Evolutionary conservation across 352 stramenopile species (phyloP), one percentile per base, ranked within the genome.

Genomic region (Globisporangium polare): DNA sequence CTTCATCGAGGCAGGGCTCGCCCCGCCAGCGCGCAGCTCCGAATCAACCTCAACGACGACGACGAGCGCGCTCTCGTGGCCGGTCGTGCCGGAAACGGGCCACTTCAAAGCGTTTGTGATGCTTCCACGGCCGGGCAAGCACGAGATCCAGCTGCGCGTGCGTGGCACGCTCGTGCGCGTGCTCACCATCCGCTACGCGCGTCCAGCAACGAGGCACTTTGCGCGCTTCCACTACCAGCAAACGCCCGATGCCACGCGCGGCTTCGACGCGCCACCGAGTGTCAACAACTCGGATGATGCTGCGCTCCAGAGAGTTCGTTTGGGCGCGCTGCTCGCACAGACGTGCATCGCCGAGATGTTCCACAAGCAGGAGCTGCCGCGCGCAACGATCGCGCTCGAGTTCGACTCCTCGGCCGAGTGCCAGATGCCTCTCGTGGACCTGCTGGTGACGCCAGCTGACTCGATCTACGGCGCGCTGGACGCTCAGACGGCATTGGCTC

Each of bases 191-290:
- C 64, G 70, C 52, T 88, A 86, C 52, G 45, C 46, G 49, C 72
- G 57, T 4, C 27, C 53, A 0, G 37, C 64, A n/a, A 74, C 74
- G 17, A 63, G 53, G 4, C 73, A 77, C 39, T 45, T 79, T 18
- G 75, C 86, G 22, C 77, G 74, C 46, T 90, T 90, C 53, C 76
- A 90, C 67, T 90, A 88, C 53, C 77, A 90, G 62, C 78, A 79
- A 42, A 73, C 70, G 35, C 61, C 33, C 0, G 74, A 86, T 59
- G 69, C 50, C 4, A 29, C 63, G 53, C 64, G 80, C 8, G 76
- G 80, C 15, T 90, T 90, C 55, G 78, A 90, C 39, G 78, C 80
- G 1, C 78, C 80, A 0, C 61, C 60, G 0, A 69, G 71, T 2
- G 67, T 83, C 27, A 77, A 88, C 70, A 86, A 87, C 62, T 88